Base-by-base conservation (phyloP, 2,329 filamentous ascomycete genomes). In the Cytospora piceae region DNA sequence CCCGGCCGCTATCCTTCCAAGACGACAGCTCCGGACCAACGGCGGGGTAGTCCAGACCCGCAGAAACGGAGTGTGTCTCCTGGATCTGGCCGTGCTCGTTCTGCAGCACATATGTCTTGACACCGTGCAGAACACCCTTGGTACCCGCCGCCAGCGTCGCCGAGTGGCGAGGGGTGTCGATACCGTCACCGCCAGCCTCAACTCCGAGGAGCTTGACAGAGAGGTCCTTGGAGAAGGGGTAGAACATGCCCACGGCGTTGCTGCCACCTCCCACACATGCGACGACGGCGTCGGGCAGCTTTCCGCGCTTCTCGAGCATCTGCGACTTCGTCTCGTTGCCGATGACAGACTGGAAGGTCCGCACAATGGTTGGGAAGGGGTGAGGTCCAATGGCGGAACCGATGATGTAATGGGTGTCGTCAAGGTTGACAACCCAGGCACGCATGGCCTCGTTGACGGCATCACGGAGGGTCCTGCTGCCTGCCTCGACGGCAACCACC, bases 201-300 rank as follows among this genome's bases (percentile, higher is more conserved):
- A 99, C 94, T 70, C 95, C 95, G 15, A 98, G 83, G 4, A 97
- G 85, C 80, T 94, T 93, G 67, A 99, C 95, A 67, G 84, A 89
- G 0, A 85, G 85, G 73, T 99, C 94, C 52, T 93, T 88, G 69
- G 90, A 85, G 81, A 99, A 99, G 61, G 95, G 95, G 79, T 94
- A 96, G 82, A 99, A 99, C 94, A 98, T 99, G 80, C 95, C 95
- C 4, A 91, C 90, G 2, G 95, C 95, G 76, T 99, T 99, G 76
- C 90, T 94, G 66, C 95, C 95, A 71, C 95, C 95, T 64, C 95
- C 95, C 15, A 99, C 95, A 74, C 95, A 99, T 12, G 95, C 95
- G 20, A 99, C 93, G 27, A 99, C 94, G 0, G 94, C 95, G 72
- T 99, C 95, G 4, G 95, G 95, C 2, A 99, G 87, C 80, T 95